Evolutionary conservation across 306 rosid genomes (phyloP), one percentile per base, ranked within the genome.

Genomic region (Rosa multiflora): DNA sequence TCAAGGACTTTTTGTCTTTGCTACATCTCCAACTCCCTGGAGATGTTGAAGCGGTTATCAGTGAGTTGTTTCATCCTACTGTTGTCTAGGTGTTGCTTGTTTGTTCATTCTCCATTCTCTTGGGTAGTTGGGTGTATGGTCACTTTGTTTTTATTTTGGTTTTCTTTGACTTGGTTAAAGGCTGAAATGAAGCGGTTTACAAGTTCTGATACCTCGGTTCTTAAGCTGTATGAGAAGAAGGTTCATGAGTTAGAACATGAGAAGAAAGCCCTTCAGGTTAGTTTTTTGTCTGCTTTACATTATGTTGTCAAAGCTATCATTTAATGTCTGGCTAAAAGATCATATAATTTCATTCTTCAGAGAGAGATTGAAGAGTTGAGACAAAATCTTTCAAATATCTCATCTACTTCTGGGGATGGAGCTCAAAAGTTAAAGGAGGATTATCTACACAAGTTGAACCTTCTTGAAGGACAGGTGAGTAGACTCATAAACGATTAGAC

Each of bases 181-280:
- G 94, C 97, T 74, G 99, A 95, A 90, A 95, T 95, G 98, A 95
- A 92, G 87, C 89, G 72, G 85, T 81, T 91, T 84, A 80, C 68
- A 75, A 82, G 82, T 74, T 42, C 79, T 13, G 91, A 93, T 76
- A 72, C 96, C 61, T 84, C 97, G 14, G 94, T 95, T 83, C 91
- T 95, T 73, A 90, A 80, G 77, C 92, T 88, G 48, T 95, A 88
- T 78, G 99, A 95, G 83, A 95, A 91, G 91, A 95, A 95, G 89
- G 89, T 95, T 83, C 86, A 80, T 37, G 99, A 95, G 76, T 85
- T 95, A 80, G 99, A 95, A 75, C 88, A 87, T 14, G 98, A 95
- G 85, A 95, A 95, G 93, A 91, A 88, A 81, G 51, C 82, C 63
- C 80, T 95, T 73, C 98, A 90, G 98, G 99, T 95, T 63, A 67